These are phyloP conservation scores for Penstemon eatonii DNA, from an alignment of 257 asterid species.

Conservation along the genomic window DNA sequence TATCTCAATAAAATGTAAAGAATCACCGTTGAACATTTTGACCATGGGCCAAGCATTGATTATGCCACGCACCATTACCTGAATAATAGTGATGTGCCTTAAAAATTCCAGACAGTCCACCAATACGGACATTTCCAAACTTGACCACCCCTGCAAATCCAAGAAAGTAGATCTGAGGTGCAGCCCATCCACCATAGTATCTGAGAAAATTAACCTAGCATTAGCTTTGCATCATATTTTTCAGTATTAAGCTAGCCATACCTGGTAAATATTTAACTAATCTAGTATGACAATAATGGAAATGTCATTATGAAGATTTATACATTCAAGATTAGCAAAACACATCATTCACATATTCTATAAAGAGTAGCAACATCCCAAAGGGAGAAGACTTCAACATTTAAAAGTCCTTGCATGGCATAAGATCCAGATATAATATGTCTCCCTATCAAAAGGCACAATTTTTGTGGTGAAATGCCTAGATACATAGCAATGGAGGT, in stretches of 20 bases:
- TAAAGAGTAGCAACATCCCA: neutral
- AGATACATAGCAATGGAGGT: neutral
- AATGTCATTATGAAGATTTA: neutral
- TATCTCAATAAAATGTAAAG: neutral
- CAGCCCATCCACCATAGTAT: constrained; percentile 98
- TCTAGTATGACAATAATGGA: too few relatives aligned
- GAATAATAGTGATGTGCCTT: constrained; percentile 59
- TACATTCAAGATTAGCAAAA: neutral
- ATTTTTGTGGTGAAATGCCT: neutral
- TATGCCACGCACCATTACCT: constrained; percentile 44
- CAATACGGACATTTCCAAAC: constrained; percentile 94
- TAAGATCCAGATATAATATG: neutral
- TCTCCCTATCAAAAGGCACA: neutral
- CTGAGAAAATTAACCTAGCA: constrained; percentile 38
- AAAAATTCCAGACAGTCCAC: constrained; percentile 93
- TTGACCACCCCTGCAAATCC: constrained; percentile 90
- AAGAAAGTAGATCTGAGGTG: constrained; percentile 89
- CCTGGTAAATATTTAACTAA: neutral
- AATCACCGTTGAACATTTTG: neutral
- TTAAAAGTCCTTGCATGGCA: neutral
- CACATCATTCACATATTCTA: neutral
- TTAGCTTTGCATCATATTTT: constrained; percentile 26
- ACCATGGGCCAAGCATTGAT: constrained; percentile 3
- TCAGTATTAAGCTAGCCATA: constrained; percentile 2
- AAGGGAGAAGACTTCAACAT: neutral